Conservation (phyloP, 257 asterid genomes). For the Solanum pennellii region DNA sequence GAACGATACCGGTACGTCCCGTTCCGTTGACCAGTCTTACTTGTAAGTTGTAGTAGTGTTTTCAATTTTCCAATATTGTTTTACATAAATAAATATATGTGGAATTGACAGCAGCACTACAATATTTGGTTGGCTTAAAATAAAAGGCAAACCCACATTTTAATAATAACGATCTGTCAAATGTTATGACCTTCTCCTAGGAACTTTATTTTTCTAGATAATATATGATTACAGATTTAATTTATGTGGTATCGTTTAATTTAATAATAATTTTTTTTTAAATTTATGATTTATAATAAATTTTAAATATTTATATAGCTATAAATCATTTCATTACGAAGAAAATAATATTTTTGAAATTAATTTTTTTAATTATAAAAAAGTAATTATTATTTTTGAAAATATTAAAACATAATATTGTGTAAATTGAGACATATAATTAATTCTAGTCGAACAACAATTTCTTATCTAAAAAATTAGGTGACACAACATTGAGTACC, state of each 20-base stretch:
- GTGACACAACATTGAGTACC: not conserved
- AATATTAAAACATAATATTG: not conserved
- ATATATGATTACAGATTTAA: not conserved
- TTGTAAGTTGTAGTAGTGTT: not conserved
- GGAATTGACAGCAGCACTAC: not conserved
- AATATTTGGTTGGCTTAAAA: not conserved
- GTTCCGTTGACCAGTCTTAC: too few species aligned
- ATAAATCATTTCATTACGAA: too few species aligned
- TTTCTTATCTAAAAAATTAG: not conserved
- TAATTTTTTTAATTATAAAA: not conserved
- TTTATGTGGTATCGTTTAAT: not conserved
- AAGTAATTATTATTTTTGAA: not conserved
- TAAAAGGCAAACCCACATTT: not conserved
- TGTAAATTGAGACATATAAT: not conserved
- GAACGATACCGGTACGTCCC: too few species aligned
- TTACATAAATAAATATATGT: not conserved
- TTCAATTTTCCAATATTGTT: not conserved
- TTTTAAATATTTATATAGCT: too few species aligned
- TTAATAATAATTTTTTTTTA: not conserved
- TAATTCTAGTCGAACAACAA: not conserved
- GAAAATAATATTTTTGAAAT: too few species aligned
- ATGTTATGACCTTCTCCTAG: not conserved
- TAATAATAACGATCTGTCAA: not conserved
- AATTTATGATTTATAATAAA: not conserved
- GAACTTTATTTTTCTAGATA: not conserved